phyloP scores from a whole-genome alignment of 768 basidiomycete species.

The Termitomyces sp. region DNA sequence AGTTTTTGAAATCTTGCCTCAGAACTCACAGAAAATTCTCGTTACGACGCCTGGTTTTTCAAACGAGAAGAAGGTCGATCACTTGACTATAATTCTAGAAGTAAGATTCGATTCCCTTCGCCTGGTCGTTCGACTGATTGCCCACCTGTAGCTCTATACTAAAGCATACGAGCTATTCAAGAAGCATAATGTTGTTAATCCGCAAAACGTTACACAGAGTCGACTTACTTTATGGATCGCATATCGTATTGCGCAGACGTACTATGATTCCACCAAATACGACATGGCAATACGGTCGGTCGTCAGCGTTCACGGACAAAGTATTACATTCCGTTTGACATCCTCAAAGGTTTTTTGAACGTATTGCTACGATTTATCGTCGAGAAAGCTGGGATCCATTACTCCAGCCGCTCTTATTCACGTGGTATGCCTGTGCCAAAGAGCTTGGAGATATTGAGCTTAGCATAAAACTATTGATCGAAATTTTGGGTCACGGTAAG shows the following conservation, averaged over 20 bases:
- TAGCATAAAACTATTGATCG: slow-evolving; percentile 69
- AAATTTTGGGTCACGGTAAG: slow-evolving; percentile 78
- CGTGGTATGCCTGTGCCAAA: slow-evolving; percentile 83
- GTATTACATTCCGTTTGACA: neutral
- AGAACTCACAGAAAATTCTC: slow-evolving; percentile 27
- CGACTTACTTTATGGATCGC: slow-evolving; percentile 89
- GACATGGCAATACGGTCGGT: slow-evolving; percentile 83
- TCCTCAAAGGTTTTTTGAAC: slow-evolving; percentile 77
- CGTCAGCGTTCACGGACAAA: neutral
- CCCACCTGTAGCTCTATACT: slow-evolving; percentile 66
- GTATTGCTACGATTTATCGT: slow-evolving; percentile 86
- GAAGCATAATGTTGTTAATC: slow-evolving; percentile 45
- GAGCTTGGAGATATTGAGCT: slow-evolving; percentile 72
- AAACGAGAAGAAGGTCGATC: slow-evolving; percentile 93
- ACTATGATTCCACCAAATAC: slow-evolving; percentile 73
- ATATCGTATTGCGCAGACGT: slow-evolving; percentile 83
- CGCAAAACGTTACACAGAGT: slow-evolving; percentile 50
- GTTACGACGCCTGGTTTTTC: slow-evolving; percentile 62
- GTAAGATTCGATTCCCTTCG: slow-evolving; percentile 29
- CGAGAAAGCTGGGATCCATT: slow-evolving; percentile 76
- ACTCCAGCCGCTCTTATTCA: slow-evolving; percentile 65
- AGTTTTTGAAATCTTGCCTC: slow-evolving; percentile 1
- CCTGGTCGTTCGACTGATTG: neutral
- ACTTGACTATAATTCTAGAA: slow-evolving; percentile 78
- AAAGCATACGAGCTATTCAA: slow-evolving; percentile 95